Conservation (phyloP, 768 basidiomycete species). For the Rossbeevera mucosa region DNA sequence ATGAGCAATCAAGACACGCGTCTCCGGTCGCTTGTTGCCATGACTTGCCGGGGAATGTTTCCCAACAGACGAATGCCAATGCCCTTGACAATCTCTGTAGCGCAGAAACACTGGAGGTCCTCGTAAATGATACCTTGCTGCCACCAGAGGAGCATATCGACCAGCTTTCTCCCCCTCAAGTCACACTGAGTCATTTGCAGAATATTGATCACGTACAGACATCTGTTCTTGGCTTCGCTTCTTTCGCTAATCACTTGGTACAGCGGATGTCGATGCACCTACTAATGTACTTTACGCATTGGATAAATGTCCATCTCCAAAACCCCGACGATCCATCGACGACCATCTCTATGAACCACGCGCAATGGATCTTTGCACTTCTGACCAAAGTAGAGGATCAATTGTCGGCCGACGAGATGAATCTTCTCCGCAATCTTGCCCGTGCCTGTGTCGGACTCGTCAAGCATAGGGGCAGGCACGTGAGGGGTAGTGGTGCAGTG, state of each 20-base stretch:
- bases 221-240: background rate
- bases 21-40: background rate
- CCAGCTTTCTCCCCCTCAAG: slow-evolving; percentile 43
- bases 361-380: slow-evolving; percentile 75
- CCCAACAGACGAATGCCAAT: background rate
- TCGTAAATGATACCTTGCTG: background rate
- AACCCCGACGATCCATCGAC: slow-evolving; percentile 34
- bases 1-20: slow-evolving; percentile 3
- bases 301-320: slow-evolving; percentile 64
- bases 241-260: slow-evolving; percentile 8
- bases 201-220: slow-evolving; percentile 66
- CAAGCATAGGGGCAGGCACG: slow-evolving; percentile 27
- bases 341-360: slow-evolving; percentile 52
- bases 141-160: background rate
- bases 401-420: slow-evolving; percentile 72
- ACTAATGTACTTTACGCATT: slow-evolving; percentile 79
- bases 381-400: slow-evolving; percentile 65
- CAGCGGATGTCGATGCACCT: slow-evolving; percentile 71
- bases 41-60: background rate
- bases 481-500: slow-evolving; percentile 6
- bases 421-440: slow-evolving; percentile 67
- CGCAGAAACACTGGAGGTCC: background rate
- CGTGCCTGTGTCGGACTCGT: slow-evolving; percentile 61
- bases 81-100: background rate
- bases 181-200: slow-evolving; percentile 52